phyloP scores from a whole-genome alignment of 768 basidiomycete species.

The Leccinum uliginosum region DNA sequence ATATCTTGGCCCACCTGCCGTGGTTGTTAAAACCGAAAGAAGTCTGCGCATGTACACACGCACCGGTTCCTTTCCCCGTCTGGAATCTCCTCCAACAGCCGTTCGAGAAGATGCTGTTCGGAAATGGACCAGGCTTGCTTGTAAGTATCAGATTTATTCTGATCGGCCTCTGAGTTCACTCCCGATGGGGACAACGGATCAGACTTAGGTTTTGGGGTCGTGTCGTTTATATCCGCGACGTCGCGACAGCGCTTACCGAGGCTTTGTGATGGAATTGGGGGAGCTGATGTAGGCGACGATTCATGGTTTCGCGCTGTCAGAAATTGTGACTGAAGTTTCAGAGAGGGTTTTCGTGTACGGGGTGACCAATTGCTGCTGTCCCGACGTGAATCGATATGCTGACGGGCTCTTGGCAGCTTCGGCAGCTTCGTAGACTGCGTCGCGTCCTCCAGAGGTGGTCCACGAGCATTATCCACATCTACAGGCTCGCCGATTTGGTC shows the following conservation, averaged over 20 bases:
- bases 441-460: neutral
- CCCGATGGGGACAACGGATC: slow-evolving; percentile 14
- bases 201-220: slow-evolving; percentile 11
- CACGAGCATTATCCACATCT: slow-evolving; percentile 14
- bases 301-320: slow-evolving; percentile 8
- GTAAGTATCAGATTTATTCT: slow-evolving; percentile 54
- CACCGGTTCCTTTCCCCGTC: slow-evolving; percentile 73
- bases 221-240: slow-evolving; percentile 13
- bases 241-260: slow-evolving; percentile 29
- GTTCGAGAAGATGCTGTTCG: slow-evolving; percentile 75
- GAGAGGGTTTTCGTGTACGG: slow-evolving; percentile 29
- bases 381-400: slow-evolving; percentile 2
- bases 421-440: slow-evolving; percentile 1
- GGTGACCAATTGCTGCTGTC: slow-evolving; percentile 11
- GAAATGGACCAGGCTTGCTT: slow-evolving; percentile 75
- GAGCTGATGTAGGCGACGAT: slow-evolving; percentile 2
- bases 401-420: slow-evolving; percentile 2
- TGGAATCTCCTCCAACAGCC: slow-evolving; percentile 69
- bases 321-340: slow-evolving; percentile 26
- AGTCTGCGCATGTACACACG: slow-evolving; percentile 14
- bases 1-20: slow-evolving; percentile 75
- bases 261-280: slow-evolving; percentile 13
- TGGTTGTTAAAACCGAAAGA: slow-evolving; percentile 5
- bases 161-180: slow-evolving; percentile 25
- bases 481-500: slow-evolving; percentile 6